Conservation (phyloP, 768 basidiomycete genomes). For the Cytidiella melzeri region DNA sequence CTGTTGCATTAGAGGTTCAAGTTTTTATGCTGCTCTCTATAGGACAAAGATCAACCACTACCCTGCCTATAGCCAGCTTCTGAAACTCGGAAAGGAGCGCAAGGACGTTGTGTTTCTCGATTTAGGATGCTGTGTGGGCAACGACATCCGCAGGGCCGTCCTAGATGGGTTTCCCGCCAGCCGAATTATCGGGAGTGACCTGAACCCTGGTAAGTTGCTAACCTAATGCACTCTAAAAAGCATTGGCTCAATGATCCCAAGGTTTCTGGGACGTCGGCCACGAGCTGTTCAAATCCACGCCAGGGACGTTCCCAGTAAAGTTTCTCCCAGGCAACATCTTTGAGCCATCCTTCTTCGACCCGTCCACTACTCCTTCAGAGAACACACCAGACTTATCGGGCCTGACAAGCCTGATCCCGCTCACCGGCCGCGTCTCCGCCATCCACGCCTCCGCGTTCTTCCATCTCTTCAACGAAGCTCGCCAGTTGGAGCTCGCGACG, state of each 20-base stretch:
- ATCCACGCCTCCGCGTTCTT: conserved; percentile 49
- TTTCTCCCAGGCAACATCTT: conserved; percentile 55
- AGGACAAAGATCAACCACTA: conserved; percentile 22
- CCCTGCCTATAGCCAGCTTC: conserved; percentile 22
- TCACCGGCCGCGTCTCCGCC: conserved; percentile 40
- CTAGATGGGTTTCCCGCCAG: conserved; percentile 37
- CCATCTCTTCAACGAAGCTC: conserved; percentile 37
- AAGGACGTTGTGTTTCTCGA: conserved; percentile 36
- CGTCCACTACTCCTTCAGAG: not conserved
- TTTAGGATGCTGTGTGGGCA: conserved; percentile 42
- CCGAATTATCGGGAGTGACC: conserved; percentile 34
- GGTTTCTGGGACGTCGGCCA: conserved; percentile 62
- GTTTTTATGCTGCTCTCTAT: not conserved
- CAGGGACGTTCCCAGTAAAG: conserved; percentile 43
- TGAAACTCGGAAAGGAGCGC: conserved; percentile 32
- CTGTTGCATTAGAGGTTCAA: not conserved
- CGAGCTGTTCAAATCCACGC: conserved; percentile 48
- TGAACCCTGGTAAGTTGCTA: conserved; percentile 27
- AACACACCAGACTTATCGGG: conserved; percentile 23
- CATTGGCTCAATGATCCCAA: conserved; percentile 15
- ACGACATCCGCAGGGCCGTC: conserved; percentile 35
- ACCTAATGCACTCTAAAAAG: not conserved
- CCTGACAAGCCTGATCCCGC: conserved; percentile 31
- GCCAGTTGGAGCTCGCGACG: conserved; percentile 36
- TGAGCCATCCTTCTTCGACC: conserved; percentile 36